Evolutionary conservation across 83 land plant genomes (phyloP).

Genomic region (Picea mariana): DNA sequence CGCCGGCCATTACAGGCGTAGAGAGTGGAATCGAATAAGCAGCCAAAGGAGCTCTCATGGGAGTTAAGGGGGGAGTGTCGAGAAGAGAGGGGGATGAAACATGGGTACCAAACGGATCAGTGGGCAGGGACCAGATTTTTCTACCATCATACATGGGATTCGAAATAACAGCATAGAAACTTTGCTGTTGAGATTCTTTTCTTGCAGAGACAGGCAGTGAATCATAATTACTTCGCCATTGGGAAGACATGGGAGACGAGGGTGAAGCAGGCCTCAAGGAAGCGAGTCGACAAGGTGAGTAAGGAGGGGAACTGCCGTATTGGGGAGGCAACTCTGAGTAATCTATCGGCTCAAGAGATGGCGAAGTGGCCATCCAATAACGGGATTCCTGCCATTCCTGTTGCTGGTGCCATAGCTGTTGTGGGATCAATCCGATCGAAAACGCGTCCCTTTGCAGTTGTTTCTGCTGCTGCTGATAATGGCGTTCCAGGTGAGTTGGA

Average conservation of each 20-base stretch:
- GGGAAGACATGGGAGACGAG: background rate
- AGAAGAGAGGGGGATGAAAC: background rate
- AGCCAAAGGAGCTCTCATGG: conserved; percentile 3
- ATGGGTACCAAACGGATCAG: background rate
- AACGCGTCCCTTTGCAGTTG: background rate
- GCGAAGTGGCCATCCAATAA: background rate
- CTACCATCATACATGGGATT: too few relatives aligned
- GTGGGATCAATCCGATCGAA: background rate
- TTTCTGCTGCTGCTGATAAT: background rate
- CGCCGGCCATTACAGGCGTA: background rate
- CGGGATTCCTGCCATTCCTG: background rate
- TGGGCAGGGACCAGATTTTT: background rate
- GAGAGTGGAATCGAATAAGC: background rate
- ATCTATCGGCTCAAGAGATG: background rate
- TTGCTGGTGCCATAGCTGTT: background rate
- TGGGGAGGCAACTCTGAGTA: background rate
- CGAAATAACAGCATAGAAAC: too few relatives aligned
- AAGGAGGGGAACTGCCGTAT: background rate
- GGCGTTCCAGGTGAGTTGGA: too few relatives aligned
- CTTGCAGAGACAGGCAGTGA: too few relatives aligned
- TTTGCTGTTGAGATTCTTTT: too few relatives aligned
- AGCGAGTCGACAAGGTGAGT: background rate
- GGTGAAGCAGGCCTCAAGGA: background rate
- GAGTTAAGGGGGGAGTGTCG: background rate
- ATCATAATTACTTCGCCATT: background rate